Base-by-base conservation (phyloP, 805 yeast genomes). In the Metschnikowia corniflorae region DNA sequence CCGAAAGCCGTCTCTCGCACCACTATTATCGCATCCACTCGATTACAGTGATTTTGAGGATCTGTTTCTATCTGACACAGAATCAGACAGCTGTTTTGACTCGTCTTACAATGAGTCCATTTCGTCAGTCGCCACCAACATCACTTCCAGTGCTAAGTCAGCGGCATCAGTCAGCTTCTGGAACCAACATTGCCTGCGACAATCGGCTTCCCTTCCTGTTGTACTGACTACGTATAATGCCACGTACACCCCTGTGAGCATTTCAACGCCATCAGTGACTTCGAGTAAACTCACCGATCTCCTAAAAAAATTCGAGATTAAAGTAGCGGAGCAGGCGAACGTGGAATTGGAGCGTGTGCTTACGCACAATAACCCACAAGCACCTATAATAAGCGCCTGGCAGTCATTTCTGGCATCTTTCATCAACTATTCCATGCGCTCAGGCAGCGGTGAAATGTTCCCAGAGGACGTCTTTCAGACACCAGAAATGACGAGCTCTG, bases 31-130 rank as follows among this genome's bases (percentile, higher is more conserved):
- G 23, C 37, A 39, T 18, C 40, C 41, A n/a, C 32, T 34, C 5
- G 41, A 33, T 9, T 10, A 25, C 6, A 5, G 3, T n/a, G 36
- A 28, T 4, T 17, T 16, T n/a, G 43, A 34, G 6, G 38, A 38
- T 10, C 15, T 5, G 4, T 15, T n/a, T 15, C 16, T 28, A 10
- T 28, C 42, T 3, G 46, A 43, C 16, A 42, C 44, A 12, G 46
- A 42, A n/a, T 12, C 42, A 2, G 49, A 42, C 17, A 35, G 36
- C 31, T 23, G 23, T 14, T 28, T 45, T 14, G 49, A 42, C 5
- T 29, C 31, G 4, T 41, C 48, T 5, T 40, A 32, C 16, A 37
- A 34, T 24, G 46, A 45, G 24, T 42, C 47, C 3, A 25, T 40
- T 6, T 29, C 36, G 6, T 43, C 47, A 6, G 22, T 29, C 16